Conservation (phyloP, 768 basidiomycete species). For the Tylopilus intermedius region DNA sequence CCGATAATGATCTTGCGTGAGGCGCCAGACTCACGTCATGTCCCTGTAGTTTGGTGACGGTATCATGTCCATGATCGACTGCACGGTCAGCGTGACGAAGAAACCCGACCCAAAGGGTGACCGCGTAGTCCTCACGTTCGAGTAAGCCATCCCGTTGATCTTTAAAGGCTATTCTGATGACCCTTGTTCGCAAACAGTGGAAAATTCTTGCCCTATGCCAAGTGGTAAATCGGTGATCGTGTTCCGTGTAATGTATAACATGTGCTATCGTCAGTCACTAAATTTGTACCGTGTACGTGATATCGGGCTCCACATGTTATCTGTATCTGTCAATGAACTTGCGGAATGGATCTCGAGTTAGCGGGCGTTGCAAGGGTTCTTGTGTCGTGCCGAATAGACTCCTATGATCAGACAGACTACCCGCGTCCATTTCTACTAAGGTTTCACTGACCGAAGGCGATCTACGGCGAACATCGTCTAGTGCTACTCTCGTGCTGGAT, state of each 20-base stretch:
- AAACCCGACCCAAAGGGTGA: constrained; percentile 77
- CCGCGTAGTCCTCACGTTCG: constrained; percentile 72
- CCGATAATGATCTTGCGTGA: background rate
- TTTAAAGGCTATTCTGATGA: background rate
- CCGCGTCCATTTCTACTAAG: too few relatives aligned
- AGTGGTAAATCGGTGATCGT: constrained; percentile 42
- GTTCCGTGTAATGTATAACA: background rate
- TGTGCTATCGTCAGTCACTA: constrained; percentile 2
- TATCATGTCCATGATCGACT: constrained; percentile 88
- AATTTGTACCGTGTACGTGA: background rate
- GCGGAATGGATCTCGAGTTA: too few relatives aligned
- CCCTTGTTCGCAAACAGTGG: constrained; percentile 41
- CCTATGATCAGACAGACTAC: too few relatives aligned
- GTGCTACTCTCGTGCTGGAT: too few relatives aligned
- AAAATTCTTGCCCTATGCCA: constrained; percentile 71
- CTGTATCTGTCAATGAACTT: too few relatives aligned
- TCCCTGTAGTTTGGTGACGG: constrained; percentile 69
- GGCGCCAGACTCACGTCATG: background rate
- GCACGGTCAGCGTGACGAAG: constrained; percentile 60
- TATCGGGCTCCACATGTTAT: background rate
- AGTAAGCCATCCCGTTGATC: constrained; percentile 43
- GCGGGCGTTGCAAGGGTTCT: too few relatives aligned
- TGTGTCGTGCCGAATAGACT: too few relatives aligned
- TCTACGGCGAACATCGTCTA: too few relatives aligned
- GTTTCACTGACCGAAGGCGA: too few relatives aligned